A percentile compares a stretch with the other conserved stretches of the same genome.
These are phyloP conservation scores for Paradendryphiella salina DNA, from an alignment of 2,329 filamentous ascomycete genomes.

Conservation along the genomic window DNA sequence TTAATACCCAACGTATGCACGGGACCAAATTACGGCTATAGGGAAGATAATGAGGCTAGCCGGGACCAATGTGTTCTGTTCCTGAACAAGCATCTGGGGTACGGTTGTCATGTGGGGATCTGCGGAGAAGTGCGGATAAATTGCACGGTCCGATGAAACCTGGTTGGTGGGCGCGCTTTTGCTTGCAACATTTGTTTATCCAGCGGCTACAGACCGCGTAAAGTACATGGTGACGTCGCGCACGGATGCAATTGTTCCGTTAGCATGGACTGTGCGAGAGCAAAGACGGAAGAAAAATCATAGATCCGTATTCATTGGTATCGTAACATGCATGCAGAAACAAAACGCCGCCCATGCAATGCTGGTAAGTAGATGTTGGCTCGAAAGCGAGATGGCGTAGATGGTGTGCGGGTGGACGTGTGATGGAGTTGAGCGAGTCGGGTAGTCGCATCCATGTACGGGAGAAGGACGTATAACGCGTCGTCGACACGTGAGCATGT, in stretches of 20 bases:
- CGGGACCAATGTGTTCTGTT: conserved; percentile 19
- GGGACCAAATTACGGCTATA: conserved; percentile 23
- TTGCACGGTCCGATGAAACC: conserved; percentile 25
- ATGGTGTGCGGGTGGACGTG: background rate
- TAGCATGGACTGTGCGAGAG: background rate
- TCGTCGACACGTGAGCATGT: too few species aligned
- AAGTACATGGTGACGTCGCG: conserved; percentile 8
- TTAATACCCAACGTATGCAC: conserved; percentile 16
- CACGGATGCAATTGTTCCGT: conserved; percentile 10
- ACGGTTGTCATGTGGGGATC: conserved; percentile 27
- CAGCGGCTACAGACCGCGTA: conserved; percentile 23
- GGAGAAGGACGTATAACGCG: too few species aligned
- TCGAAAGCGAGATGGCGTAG: background rate
- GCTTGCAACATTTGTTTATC: conserved; percentile 14
- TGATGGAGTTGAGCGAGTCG: background rate
- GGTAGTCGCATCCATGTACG: too few species aligned
- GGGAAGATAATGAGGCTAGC: conserved; percentile 23
- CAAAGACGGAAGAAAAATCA: conserved; percentile 1
- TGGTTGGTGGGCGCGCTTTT: conserved; percentile 31
- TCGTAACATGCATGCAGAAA: conserved; percentile 15
- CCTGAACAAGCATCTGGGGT: conserved; percentile 22
- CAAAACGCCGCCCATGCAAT: conserved; percentile 18
- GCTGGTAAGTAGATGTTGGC: background rate
- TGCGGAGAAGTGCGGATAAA: conserved; percentile 40
- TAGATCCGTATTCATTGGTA: conserved; percentile 29